phyloP scores from a whole-genome alignment of 140 eudicot genomes.

The Erigeron philadelphicus region DNA sequence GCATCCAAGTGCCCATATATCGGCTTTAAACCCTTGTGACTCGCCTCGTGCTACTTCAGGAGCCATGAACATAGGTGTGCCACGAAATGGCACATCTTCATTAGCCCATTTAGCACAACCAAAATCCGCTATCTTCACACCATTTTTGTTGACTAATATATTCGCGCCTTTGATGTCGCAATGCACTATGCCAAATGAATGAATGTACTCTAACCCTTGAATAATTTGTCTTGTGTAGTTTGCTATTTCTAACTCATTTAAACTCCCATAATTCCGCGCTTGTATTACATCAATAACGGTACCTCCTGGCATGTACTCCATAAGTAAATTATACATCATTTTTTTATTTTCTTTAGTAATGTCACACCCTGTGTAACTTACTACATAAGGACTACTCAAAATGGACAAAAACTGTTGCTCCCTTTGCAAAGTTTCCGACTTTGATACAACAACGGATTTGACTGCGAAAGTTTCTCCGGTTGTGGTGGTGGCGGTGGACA shows the following conservation, averaged over 20 bases:
- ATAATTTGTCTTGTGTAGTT: conserved; percentile 49
- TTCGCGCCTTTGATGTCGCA: conserved; percentile 72
- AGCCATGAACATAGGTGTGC: conserved; percentile 79
- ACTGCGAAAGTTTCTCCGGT: conserved; percentile 57
- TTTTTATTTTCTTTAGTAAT: conserved; percentile 41
- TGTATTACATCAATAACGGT: conserved; percentile 43
- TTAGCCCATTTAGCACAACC: conserved; percentile 65
- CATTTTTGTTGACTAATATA: conserved; percentile 35
- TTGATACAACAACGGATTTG: conserved; percentile 43
- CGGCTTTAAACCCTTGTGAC: conserved; percentile 68
- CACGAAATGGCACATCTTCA: conserved; percentile 37
- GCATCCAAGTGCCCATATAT: conserved; percentile 77
- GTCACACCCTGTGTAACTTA: conserved; percentile 58
- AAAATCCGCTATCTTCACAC: conserved; percentile 66
- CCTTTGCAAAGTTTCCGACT: conserved; percentile 45
- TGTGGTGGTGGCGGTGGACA: conserved; percentile 43
- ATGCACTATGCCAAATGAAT: conserved; percentile 63
- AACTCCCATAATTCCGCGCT: conserved; percentile 14
- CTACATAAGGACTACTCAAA: conserved; percentile 44
- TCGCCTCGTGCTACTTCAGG: conserved; percentile 79
- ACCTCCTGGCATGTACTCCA: conserved; percentile 56
- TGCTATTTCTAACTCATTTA: conserved; percentile 38
- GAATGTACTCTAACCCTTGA: conserved; percentile 59
- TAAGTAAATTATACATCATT: conserved; percentile 48
- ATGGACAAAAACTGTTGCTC: conserved; percentile 52